Conservation (phyloP, 768 basidiomycete genomes). For the Lentinula sp. region DNA sequence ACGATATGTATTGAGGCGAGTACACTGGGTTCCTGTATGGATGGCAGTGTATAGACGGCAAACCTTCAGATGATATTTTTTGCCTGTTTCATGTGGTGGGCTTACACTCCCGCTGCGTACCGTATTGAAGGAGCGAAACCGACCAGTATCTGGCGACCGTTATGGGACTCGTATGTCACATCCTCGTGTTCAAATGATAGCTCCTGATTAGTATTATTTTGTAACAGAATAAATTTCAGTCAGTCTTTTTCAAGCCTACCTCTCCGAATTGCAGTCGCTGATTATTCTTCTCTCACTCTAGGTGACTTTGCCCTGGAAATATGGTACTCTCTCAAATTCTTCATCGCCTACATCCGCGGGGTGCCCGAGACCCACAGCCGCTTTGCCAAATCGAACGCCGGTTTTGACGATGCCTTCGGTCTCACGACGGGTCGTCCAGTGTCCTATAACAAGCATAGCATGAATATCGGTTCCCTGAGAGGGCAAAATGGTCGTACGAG, state of each 20-base stretch:
- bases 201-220: not conserved
- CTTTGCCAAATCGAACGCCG: not conserved
- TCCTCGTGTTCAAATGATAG: constrained; percentile 12
- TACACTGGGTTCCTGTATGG: not conserved
- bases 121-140: constrained; percentile 29
- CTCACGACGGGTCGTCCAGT: constrained; percentile 15
- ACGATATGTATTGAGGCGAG: constrained; percentile 78
- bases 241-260: not conserved
- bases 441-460: constrained; percentile 10
- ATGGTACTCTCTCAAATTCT: constrained; percentile 43
- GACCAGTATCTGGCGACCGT: constrained; percentile 61
- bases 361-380: constrained; percentile 7
- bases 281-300: constrained; percentile 10
- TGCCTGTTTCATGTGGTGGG: constrained; percentile 74
- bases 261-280: not conserved
- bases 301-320: constrained; percentile 60
- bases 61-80: constrained; percentile 74
- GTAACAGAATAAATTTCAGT: constrained; percentile 28
- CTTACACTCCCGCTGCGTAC: constrained; percentile 73
- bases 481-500: too few species aligned
- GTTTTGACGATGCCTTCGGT: constrained; percentile 17
- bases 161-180: constrained; percentile 59
- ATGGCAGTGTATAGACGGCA: not conserved
- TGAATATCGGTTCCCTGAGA: too few species aligned
- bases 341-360: constrained; percentile 28